Percentiles rank a stretch among this genome's conserved stretches.
These are phyloP conservation scores for Strobilomyces dryophilus DNA, from an alignment of 768 basidiomycete genomes.

Conservation along the genomic window DNA sequence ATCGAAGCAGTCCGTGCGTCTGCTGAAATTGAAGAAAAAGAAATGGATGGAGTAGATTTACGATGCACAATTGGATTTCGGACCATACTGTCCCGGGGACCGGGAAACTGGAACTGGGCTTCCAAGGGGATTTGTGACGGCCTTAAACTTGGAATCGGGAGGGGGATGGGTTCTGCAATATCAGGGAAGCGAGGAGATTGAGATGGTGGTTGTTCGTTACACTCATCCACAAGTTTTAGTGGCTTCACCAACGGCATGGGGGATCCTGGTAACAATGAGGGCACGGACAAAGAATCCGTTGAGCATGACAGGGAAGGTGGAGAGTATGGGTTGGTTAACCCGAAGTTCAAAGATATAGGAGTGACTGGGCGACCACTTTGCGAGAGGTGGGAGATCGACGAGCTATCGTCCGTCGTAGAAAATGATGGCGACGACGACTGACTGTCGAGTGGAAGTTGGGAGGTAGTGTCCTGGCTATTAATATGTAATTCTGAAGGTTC, in stretches of 20 bases:
- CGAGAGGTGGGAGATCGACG: conserved; percentile 31
- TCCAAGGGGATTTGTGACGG: conserved; percentile 12
- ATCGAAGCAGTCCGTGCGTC: conserved; percentile 37
- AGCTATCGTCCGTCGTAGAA: conserved; percentile 28
- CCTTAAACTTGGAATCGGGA: conserved; percentile 23
- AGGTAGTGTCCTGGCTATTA: background rate
- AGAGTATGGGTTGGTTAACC: conserved; percentile 22
- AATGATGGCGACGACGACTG: conserved; percentile 26
- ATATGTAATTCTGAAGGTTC: conserved; percentile 2
- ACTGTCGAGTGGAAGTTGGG: conserved; percentile 8
- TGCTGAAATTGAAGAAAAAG: conserved; percentile 28
- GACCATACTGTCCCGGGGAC: conserved; percentile 28
- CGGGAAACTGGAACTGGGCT: conserved; percentile 46
- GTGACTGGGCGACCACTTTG: conserved; percentile 31
- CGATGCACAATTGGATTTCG: conserved; percentile 31
- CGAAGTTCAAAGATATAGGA: conserved; percentile 31
- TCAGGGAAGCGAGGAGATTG: conserved; percentile 23
- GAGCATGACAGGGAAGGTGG: conserved; percentile 55
- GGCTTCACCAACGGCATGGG: conserved; percentile 33
- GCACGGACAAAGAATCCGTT: conserved; percentile 56
- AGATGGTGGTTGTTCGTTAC: conserved; percentile 22
- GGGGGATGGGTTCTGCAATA: conserved; percentile 29
- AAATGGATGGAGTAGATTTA: conserved; percentile 34
- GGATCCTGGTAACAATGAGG: conserved; percentile 46
- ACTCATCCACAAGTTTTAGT: conserved; percentile 34